Base-by-base conservation (phyloP, 164 flowering plant genomes). In the Aristolochia californica region DNA sequence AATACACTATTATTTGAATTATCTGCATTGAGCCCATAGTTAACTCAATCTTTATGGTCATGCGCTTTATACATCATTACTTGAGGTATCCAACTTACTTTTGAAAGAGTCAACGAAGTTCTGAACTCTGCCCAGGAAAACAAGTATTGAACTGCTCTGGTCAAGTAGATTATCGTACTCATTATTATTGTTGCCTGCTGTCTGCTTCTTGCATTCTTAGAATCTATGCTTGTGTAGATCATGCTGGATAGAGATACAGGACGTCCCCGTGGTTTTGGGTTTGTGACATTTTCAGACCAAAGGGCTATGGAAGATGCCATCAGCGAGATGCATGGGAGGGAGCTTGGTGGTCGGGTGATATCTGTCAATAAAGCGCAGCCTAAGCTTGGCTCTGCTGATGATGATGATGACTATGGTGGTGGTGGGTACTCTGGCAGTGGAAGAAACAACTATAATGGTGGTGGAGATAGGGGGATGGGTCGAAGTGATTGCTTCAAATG, bases 181-280 rank as follows among this genome's bases (percentile, higher is more conserved):
- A 54, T 12, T 22, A 27, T 20, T 22, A 34, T 23, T 2, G 28
- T 22, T 22, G 13, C 23, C 15, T 12, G 13, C 27, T 30, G 21
- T 27, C 48, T 30, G 14, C 28, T 48, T n/a, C 7, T 20, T 38
- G 48, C 49, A 18, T 60, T 47, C 43, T 58, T 43, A 50, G 45
- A 26, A 5, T 40, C 40, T 61, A 25, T 58, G 60, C 59, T 56
- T 62, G 43, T 73, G 76, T 67, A 93, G 99, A 76, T 93, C 58
- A 85, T 94, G 97, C 27, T 80, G 72, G 99, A 94, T 65, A 87
- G 96, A 76, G 95, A 85, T 64, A 81, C 97, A 15, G 88, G 88
- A 18, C 88, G 96, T 17, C 93, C 96, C 53, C 96, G 97, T 45
- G 99, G 99, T 47, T 94, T 90, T 78, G 99, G 96, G 16, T 94